These are phyloP conservation scores for Neocatenulostroma microsporum DNA, from an alignment of 2,329 filamentous ascomycete genomes.

Conservation along the genomic window DNA sequence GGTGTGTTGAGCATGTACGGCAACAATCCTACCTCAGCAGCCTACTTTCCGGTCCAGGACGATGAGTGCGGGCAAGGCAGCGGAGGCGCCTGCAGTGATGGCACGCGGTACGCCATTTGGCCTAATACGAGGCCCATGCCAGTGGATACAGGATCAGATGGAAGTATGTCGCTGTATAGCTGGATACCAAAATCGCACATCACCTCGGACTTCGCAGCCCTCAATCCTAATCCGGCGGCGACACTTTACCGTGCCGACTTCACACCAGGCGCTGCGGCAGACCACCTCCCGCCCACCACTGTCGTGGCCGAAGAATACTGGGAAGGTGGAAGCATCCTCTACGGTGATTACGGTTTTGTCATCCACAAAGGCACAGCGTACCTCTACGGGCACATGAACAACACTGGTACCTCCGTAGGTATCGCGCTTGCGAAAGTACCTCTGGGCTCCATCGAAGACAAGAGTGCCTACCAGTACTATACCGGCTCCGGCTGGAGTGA, in stretches of 20 bases:
- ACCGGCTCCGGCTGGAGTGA: conserved; percentile 12
- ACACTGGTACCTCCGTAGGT: conserved; percentile 1
- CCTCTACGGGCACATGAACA: conserved; percentile 16
- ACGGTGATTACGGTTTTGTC: conserved; percentile 17
- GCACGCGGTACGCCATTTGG: conserved; percentile 18
- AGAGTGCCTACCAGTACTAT: conserved; percentile 17
- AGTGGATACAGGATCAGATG: conserved; percentile 5
- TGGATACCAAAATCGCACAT: conserved; percentile 16
- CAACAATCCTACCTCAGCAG: conserved; percentile 4
- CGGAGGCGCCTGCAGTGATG: conserved; percentile 15
- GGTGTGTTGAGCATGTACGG: conserved; percentile 17
- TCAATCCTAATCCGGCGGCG: conserved; percentile 11
- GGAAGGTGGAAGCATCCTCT: conserved; percentile 13
- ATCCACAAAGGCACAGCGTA: conserved; percentile 13
- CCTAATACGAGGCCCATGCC: conserved; percentile 17
- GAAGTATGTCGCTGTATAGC: conserved; percentile 15
- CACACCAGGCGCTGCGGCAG: conserved; percentile 1
- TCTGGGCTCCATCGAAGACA: conserved; percentile 13
- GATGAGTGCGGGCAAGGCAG: conserved; percentile 12
- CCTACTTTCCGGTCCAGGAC: conserved; percentile 16
- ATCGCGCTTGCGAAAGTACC: conserved; percentile 17
- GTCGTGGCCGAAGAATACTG: conserved; percentile 15
- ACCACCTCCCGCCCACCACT: conserved; percentile 13
- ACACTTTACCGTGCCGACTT: conserved; percentile 15
- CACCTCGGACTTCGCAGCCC: conserved; percentile 5